Percentiles rank a stretch among this genome's conserved stretches.
These are phyloP conservation scores for Inonotus obliquus DNA, from an alignment of 1,284 basidiomycete species.

Conservation along the genomic window DNA sequence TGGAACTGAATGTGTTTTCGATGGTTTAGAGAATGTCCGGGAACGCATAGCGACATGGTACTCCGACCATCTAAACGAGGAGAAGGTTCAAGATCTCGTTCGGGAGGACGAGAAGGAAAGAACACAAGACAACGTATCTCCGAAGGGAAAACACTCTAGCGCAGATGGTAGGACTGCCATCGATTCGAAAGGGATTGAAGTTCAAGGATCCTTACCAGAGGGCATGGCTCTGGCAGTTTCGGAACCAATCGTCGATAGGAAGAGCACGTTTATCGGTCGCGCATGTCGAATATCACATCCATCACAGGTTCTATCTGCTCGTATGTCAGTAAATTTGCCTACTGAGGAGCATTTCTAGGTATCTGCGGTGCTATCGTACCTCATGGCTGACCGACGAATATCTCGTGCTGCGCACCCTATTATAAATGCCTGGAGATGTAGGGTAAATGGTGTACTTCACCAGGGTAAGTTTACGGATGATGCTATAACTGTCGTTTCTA, in stretches of 20 bases:
- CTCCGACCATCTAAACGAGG: slow-evolving; percentile 51
- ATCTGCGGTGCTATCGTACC: slow-evolving; percentile 62
- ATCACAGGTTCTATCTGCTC: slow-evolving; percentile 48
- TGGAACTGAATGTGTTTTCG: slow-evolving; percentile 81
- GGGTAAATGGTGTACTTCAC: slow-evolving; percentile 59
- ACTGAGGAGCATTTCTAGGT: slow-evolving; percentile 43
- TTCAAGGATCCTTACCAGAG: slow-evolving; percentile 40
- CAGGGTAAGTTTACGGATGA: slow-evolving; percentile 48
- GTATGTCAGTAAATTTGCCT: slow-evolving; percentile 1
- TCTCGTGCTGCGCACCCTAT: slow-evolving; percentile 82
- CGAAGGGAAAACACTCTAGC: background rate
- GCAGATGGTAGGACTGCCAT: background rate
- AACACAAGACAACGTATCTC: slow-evolving; percentile 23
- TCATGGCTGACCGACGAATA: slow-evolving; percentile 71
- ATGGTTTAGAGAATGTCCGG: slow-evolving; percentile 77
- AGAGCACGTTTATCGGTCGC: slow-evolving; percentile 79
- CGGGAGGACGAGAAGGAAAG: slow-evolving; percentile 50
- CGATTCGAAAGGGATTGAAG: background rate
- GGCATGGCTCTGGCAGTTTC: slow-evolving; percentile 63
- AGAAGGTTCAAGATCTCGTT: slow-evolving; percentile 50
- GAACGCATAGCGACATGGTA: slow-evolving; percentile 71
- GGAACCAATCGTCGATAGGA: slow-evolving; percentile 79
- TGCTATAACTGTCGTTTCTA: background rate
- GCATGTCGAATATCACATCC: slow-evolving; percentile 78
- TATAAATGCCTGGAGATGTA: slow-evolving; percentile 86